Percentiles rank a stretch among this genome's conserved stretches.
Conservation (phyloP, 768 basidiomycete species). For the Phanerochaete sordida region DNA sequence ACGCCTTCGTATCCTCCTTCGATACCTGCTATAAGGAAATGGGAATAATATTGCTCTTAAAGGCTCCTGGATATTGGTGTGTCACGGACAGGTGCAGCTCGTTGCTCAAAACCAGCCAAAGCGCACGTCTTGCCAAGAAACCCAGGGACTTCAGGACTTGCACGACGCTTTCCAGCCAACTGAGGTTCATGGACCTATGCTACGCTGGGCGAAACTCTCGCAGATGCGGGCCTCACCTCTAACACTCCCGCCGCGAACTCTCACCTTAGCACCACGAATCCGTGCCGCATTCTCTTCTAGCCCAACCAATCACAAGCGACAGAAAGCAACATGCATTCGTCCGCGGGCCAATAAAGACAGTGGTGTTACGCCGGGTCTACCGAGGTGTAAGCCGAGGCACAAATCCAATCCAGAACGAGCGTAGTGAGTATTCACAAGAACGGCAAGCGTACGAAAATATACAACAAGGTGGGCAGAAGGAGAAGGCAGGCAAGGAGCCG, state of each 20-base stretch:
- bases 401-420: not conserved
- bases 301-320: not conserved
- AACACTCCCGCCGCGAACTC: too few relatives aligned
- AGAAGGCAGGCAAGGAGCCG: not conserved
- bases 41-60: not conserved
- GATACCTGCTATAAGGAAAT: not conserved
- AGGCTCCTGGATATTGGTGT: too few relatives aligned
- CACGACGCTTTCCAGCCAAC: too few relatives aligned
- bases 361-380: constrained; percentile 9
- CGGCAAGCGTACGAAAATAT: not conserved
- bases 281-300: too few relatives aligned
- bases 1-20: not conserved
- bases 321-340: not conserved
- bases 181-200: too few relatives aligned
- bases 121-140: too few relatives aligned
- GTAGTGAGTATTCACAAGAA: not conserved
- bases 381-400: constrained; percentile 1
- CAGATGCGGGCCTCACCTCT: too few relatives aligned
- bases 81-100: too few relatives aligned
- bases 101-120: too few relatives aligned
- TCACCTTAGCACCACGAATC: too few relatives aligned
- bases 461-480: not conserved
- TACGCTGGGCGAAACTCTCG: too few relatives aligned
- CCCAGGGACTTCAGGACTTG: too few relatives aligned
- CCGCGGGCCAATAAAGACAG: not conserved